Evolutionary conservation across 306 rosid genomes (phyloP), one percentile per base, ranked within the genome.

Genomic region (Medicago lupulina): DNA sequence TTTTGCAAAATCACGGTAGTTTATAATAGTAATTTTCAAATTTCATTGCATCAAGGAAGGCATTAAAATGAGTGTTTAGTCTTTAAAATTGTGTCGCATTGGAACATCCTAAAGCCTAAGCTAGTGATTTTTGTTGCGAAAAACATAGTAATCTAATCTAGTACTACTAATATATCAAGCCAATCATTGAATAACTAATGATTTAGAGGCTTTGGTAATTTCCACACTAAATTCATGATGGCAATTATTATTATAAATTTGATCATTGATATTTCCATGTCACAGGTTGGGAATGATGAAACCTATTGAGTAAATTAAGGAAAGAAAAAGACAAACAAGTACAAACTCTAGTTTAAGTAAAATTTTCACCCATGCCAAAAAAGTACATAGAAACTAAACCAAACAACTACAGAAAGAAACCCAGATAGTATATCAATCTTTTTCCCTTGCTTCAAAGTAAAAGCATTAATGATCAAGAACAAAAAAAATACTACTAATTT

Each of bases 311-410:
- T 34, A 61, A 28, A 28, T 60, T 60, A 28, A 60, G 66, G 40
- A 60, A 31, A 61, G 21, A 61, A 61, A 61, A 61, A 31, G 67
- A 61, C 67, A 61, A 61, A 61, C 67, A 31, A 61, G 67, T 61
- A 61, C 44, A 61, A 31, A 31, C 7, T 61, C 67, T 15, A 7
- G 44, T 61, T 61, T 61, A 61, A 61, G 67, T 61, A 61, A 61
- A 31, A 61, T 31, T 6, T 23, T 34, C 44, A 61, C 13, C 67
- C 67, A 61, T 61, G 67, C 44, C 67, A 7, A 61, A 61, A 61
- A 61, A 31, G 67, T 61, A 61, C 67, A 61, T 14, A 31, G 19
- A 61, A 61, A 61, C 67, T 31, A 5, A 31, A 61, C 67, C 43
- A 31, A 61, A 44, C 23, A 23, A 61, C 21, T 7, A 3, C 21